Conservation (phyloP, 805 yeast species). For the Yarrowia sp. region DNA sequence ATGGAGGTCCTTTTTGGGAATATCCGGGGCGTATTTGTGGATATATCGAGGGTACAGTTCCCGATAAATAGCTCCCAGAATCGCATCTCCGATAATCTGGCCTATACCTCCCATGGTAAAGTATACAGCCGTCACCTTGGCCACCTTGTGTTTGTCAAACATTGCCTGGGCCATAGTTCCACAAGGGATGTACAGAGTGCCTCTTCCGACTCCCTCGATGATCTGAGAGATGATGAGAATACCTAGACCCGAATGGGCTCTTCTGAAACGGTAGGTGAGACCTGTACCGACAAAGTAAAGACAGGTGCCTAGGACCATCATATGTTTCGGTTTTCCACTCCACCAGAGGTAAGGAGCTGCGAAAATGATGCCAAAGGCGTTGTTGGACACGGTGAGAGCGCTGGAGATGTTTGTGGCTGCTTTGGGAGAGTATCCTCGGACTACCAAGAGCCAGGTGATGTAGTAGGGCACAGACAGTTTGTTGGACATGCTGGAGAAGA, state of each 20-base stretch:
- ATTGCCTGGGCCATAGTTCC: slow-evolving; percentile 24
- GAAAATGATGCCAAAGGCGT: slow-evolving; percentile 6
- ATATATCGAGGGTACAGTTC: slow-evolving; percentile 5
- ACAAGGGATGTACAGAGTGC: slow-evolving; percentile 16
- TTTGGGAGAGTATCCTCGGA: slow-evolving; percentile 6
- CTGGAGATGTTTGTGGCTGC: slow-evolving; percentile 17
- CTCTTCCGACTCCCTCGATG: slow-evolving; percentile 23
- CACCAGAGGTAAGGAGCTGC: slow-evolving; percentile 30
- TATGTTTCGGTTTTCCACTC: slow-evolving; percentile 10
- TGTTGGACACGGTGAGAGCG: neutral
- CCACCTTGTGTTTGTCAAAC: slow-evolving; percentile 31
- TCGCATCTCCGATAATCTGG: slow-evolving; percentile 16
- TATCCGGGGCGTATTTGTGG: slow-evolving; percentile 21
- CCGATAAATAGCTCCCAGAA: slow-evolving; percentile 14
- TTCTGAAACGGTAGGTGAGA: slow-evolving; percentile 7
- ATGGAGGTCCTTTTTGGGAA: slow-evolving; percentile 2
- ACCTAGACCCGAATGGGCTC: neutral
- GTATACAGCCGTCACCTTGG: slow-evolving; percentile 16
- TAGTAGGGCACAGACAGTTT: slow-evolving; percentile 17
- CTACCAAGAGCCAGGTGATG: slow-evolving; percentile 30
- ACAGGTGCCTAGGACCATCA: slow-evolving; percentile 13
- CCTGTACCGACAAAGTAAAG: slow-evolving; percentile 13
- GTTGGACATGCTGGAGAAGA: slow-evolving; percentile 3
- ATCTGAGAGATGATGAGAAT: neutral
- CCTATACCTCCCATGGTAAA: slow-evolving; percentile 20